These are phyloP conservation scores for Collybia nuda DNA, from an alignment of 768 basidiomycete genomes.

Conservation along the genomic window DNA sequence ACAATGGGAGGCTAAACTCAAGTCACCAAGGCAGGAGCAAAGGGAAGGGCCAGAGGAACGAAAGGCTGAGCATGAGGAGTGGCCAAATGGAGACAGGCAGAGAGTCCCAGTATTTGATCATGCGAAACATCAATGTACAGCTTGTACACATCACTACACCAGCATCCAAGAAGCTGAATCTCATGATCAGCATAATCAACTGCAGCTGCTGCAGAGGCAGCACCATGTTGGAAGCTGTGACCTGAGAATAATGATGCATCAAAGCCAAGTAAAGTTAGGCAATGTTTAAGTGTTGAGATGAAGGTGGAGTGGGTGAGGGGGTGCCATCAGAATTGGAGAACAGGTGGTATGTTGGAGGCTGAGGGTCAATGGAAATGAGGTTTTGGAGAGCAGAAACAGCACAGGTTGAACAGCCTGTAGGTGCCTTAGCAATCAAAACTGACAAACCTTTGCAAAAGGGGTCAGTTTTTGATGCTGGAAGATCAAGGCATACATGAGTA, in stretches of 20 bases:
- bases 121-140: slow-evolving; percentile 30
- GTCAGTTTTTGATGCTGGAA: slow-evolving; percentile 36
- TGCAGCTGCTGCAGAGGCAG: slow-evolving; percentile 26
- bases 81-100: no score
- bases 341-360: slow-evolving; percentile 1
- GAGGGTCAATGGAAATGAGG: neutral
- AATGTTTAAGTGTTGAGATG: slow-evolving; percentile 9
- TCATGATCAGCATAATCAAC: slow-evolving; percentile 30
- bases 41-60: no score
- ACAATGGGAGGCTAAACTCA: no score
- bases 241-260: slow-evolving; percentile 18
- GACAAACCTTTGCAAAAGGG: slow-evolving; percentile 23
- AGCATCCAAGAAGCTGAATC: slow-evolving; percentile 35
- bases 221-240: slow-evolving; percentile 27
- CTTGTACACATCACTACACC: slow-evolving; percentile 36
- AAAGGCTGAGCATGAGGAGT: no score
- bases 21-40: no score
- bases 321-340: no score
- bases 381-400: slow-evolving; percentile 12
- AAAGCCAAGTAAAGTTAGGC: slow-evolving; percentile 8
- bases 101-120: no score
- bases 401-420: slow-evolving; percentile 10
- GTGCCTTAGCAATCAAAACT: slow-evolving; percentile 16
- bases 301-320: slow-evolving; percentile 13
- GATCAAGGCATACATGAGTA: slow-evolving; percentile 19